Conservation (phyloP, 1,139 yeast genomes). For the Yamadazyma friedrichii region DNA sequence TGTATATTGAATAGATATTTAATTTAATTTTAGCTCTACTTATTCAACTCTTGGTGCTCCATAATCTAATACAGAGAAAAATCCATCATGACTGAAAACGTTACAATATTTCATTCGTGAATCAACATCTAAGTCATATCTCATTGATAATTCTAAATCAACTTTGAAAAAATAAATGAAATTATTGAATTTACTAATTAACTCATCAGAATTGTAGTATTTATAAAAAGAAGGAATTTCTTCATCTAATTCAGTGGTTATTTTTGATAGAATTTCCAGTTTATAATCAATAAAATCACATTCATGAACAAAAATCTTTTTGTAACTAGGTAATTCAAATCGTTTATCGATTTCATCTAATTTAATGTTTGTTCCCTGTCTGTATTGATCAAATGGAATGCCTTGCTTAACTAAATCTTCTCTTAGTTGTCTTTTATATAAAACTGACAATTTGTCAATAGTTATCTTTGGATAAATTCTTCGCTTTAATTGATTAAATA, state of each 20-base stretch:
- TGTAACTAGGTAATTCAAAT: slow-evolving; percentile 7
- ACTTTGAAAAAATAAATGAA: slow-evolving; percentile 1
- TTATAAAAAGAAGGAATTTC: slow-evolving; percentile 9
- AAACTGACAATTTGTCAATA: slow-evolving; percentile 1
- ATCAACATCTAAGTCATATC: not conserved
- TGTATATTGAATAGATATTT: not conserved
- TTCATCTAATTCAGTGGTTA: slow-evolving; percentile 6
- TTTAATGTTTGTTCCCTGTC: slow-evolving; percentile 3
- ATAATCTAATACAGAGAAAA: no score
- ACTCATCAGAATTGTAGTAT: slow-evolving; percentile 7
- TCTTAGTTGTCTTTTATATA: slow-evolving; percentile 13
- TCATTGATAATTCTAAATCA: not conserved
- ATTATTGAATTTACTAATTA: not conserved
- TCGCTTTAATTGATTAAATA: not conserved
- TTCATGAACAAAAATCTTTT: slow-evolving; percentile 13
- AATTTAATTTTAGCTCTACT: no score
- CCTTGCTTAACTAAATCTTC: slow-evolving; percentile 8
- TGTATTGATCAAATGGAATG: slow-evolving; percentile 12
- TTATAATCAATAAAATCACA: slow-evolving; percentile 14
- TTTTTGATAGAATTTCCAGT: slow-evolving; percentile 10
- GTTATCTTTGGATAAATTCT: slow-evolving; percentile 2
- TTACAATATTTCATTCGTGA: slow-evolving; percentile 2
- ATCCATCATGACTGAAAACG: not conserved
- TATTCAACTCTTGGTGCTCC: not conserved
- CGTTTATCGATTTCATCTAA: slow-evolving; percentile 3